These are phyloP conservation scores for Imleria badia DNA, from an alignment of 768 basidiomycete genomes.

Conservation along the genomic window DNA sequence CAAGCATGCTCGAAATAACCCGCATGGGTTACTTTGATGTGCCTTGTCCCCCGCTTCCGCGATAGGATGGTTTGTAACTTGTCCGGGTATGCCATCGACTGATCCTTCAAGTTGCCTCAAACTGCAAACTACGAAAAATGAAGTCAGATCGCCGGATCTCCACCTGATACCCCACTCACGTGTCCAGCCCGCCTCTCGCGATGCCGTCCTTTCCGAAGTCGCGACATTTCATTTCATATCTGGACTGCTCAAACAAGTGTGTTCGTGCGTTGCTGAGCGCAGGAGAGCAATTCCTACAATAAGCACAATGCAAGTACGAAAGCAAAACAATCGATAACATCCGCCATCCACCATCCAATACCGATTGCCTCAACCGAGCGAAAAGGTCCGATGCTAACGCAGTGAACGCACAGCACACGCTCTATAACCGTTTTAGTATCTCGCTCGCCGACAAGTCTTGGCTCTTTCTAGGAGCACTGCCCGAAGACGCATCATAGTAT, in stretches of 20 bases:
- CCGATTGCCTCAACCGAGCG: not conserved
- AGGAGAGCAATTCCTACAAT: not conserved
- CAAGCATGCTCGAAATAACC: too few relatives aligned
- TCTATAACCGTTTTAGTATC: slow-evolving; percentile 31
- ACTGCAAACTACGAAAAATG: not conserved
- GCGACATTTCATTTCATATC: too few relatives aligned
- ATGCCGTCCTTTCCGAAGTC: not conserved
- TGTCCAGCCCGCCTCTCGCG: not conserved
- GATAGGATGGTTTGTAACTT: not conserved
- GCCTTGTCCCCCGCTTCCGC: too few relatives aligned
- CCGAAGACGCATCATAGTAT: slow-evolving; percentile 17
- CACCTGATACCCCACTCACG: not conserved
- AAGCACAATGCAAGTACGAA: not conserved
- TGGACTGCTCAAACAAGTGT: not conserved
- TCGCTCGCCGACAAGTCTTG: slow-evolving; percentile 40
- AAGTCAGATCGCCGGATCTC: not conserved
- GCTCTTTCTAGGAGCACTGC: not conserved
- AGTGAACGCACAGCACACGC: not conserved
- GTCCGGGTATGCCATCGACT: not conserved
- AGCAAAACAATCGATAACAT: slow-evolving; percentile 1
- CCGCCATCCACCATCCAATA: not conserved
- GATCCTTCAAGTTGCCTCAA: not conserved
- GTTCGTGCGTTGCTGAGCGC: not conserved
- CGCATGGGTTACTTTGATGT: too few relatives aligned
- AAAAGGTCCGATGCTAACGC: not conserved